Percentiles rank a stretch among this genome's conserved stretches.
Conservation (phyloP, 768 basidiomycete species). For the Auricularia auricula-judae region DNA sequence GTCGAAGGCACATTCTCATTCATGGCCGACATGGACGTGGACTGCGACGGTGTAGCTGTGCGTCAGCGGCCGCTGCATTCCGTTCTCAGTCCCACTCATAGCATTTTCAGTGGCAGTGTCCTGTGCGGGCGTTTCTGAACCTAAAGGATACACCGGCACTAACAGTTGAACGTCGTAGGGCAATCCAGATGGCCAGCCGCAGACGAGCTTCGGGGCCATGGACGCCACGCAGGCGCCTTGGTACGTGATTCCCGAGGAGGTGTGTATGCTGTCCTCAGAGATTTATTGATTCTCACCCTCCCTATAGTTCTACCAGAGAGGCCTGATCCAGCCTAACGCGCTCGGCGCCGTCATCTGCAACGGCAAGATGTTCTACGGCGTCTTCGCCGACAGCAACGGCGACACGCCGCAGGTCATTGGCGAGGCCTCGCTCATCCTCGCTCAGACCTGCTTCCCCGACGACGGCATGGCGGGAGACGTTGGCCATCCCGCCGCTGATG, state of each 20-base stretch:
- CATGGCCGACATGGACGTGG: conserved; percentile 1
- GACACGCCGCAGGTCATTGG: background rate
- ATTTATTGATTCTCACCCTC: background rate
- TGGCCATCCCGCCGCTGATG: background rate
- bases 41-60: background rate
- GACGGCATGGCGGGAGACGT: background rate
- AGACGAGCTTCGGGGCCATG: background rate
- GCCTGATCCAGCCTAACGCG: background rate
- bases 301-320: background rate
- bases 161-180: background rate
- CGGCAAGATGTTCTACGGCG: background rate
- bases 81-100: background rate
- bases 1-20: background rate
- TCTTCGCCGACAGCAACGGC: background rate
- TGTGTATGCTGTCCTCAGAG: background rate
- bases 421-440: background rate
- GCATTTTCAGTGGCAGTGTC: background rate
- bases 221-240: background rate
- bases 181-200: background rate
- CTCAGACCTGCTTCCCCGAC: background rate
- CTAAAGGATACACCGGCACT: background rate
- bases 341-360: conserved; percentile 1
- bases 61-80: background rate
- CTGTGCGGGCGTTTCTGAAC: background rate
- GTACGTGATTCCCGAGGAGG: background rate